Conservation (phyloP, 139 green algal species). For the Micractinium sp. region DNA sequence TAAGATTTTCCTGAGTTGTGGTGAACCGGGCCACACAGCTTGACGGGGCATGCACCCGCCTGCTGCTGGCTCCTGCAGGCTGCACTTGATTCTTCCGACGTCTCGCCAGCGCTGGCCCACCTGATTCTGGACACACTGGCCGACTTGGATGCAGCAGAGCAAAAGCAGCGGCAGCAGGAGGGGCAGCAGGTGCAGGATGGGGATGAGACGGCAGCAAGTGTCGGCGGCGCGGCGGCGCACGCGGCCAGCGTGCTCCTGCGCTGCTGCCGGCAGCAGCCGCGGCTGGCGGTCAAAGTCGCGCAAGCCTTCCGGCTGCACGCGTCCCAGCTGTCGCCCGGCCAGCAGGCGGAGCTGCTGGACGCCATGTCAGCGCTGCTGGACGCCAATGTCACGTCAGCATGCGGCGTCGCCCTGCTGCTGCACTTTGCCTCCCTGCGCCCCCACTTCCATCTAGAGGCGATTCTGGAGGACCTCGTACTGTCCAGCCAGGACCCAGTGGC, state of each 20-base stretch:
- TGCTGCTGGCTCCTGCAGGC: background rate
- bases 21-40: no score
- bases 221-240: background rate
- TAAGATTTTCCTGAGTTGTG: background rate
- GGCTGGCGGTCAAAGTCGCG: slow-evolving; percentile 20
- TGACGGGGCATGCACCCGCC: background rate
- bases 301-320: background rate
- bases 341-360: slow-evolving; percentile 25
- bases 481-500: background rate
- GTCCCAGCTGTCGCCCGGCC: background rate
- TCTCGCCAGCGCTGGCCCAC: background rate
- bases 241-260: slow-evolving; percentile 4
- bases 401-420: slow-evolving; percentile 34
- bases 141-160: background rate
- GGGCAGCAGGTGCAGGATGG: background rate
- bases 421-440: slow-evolving; percentile 18
- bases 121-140: background rate
- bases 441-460: slow-evolving; percentile 28
- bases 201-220: background rate
- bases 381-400: slow-evolving; percentile 8
- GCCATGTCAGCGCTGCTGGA: slow-evolving; percentile 25
- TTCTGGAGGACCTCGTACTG: slow-evolving; percentile 26
- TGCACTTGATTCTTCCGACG: background rate
- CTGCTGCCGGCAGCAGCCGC: slow-evolving; percentile 10
- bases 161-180: background rate